A percentile compares a stretch with the other conserved stretches of the same genome.
These are phyloP conservation scores for Tilletia indica DNA, from an alignment of 1,284 basidiomycete genomes.

Conservation along the genomic window DNA sequence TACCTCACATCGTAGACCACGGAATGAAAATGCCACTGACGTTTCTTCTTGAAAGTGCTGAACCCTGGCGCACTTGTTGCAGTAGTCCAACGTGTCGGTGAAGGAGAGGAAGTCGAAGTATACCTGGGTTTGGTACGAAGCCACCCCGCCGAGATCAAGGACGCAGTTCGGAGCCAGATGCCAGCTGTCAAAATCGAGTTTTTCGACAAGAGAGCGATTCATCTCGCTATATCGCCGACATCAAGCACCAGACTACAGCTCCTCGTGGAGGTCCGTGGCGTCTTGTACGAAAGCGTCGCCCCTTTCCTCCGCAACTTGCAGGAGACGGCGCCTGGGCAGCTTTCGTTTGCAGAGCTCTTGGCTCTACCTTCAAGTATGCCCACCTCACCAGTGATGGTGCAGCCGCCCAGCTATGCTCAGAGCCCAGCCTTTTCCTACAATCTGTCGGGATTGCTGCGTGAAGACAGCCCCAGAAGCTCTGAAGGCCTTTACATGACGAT, in stretches of 20 bases:
- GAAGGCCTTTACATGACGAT: constrained; percentile 24
- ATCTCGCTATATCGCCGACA: too few species aligned
- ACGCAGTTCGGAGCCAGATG: not conserved
- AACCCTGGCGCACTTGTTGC: constrained; percentile 65
- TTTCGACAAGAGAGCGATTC: not conserved
- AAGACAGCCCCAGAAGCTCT: constrained; percentile 53
- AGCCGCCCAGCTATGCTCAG: constrained; percentile 61
- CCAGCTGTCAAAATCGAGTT: not conserved
- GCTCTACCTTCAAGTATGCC: constrained; percentile 56
- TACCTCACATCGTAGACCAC: too few species aligned
- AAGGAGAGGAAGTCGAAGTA: constrained; percentile 50
- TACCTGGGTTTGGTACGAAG: constrained; percentile 62
- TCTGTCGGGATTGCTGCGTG: constrained; percentile 59
- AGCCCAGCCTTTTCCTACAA: constrained; percentile 62
- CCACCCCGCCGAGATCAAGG: constrained; percentile 55
- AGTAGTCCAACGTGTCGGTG: constrained; percentile 59
- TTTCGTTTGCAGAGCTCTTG: constrained; percentile 65
- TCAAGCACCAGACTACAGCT: constrained; percentile 23
- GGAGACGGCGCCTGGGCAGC: constrained; percentile 60
- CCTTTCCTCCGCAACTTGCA: constrained; percentile 66
- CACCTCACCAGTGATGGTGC: constrained; percentile 51
- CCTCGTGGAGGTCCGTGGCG: constrained; percentile 64
- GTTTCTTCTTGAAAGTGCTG: constrained; percentile 62
- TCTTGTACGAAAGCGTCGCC: constrained; percentile 66
- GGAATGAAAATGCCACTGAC: constrained; percentile 32